phyloP scores from a whole-genome alignment of 1,284 basidiomycete genomes.

The Porogramme epimiltina region DNA sequence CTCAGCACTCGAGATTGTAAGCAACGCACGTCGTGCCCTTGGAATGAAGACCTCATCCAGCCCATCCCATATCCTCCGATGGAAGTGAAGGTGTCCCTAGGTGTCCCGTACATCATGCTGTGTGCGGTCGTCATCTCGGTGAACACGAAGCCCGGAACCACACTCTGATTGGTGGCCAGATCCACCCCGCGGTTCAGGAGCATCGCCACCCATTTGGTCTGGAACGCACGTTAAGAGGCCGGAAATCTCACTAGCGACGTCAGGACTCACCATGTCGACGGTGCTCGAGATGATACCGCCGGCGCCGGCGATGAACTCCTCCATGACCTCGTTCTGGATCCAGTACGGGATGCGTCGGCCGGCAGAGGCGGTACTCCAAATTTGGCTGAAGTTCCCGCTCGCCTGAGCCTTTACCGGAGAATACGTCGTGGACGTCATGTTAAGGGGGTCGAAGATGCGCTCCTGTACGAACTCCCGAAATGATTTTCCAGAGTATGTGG shows the following conservation, averaged over 20 bases:
- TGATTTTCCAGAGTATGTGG: constrained; percentile 1
- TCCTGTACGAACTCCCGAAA: constrained; percentile 3
- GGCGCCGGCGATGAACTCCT: constrained; percentile 28
- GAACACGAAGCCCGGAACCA: constrained; percentile 26
- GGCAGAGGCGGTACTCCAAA: background rate
- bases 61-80: constrained; percentile 30
- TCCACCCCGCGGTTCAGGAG: constrained; percentile 30
- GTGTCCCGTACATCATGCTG: constrained; percentile 14
- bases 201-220: constrained; percentile 33
- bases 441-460: constrained; percentile 4
- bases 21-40: constrained; percentile 11
- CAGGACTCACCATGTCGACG: constrained; percentile 28
- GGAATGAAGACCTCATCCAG: constrained; percentile 24
- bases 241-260: constrained; percentile 19
- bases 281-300: constrained; percentile 35
- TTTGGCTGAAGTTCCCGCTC: constrained; percentile 4
- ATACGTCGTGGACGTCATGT: constrained; percentile 1
- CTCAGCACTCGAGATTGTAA: constrained; percentile 11
- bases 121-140: constrained; percentile 29
- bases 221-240: background rate
- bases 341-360: constrained; percentile 4
- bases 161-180: constrained; percentile 24
- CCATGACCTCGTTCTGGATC: background rate
- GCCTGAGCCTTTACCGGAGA: background rate
- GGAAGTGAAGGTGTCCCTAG: constrained; percentile 9